Evolutionary conservation across 176 grass and related monocot genomes (phyloP), one percentile per base, ranked within the genome.

Genomic region (Urochloa ruziziensis): DNA sequence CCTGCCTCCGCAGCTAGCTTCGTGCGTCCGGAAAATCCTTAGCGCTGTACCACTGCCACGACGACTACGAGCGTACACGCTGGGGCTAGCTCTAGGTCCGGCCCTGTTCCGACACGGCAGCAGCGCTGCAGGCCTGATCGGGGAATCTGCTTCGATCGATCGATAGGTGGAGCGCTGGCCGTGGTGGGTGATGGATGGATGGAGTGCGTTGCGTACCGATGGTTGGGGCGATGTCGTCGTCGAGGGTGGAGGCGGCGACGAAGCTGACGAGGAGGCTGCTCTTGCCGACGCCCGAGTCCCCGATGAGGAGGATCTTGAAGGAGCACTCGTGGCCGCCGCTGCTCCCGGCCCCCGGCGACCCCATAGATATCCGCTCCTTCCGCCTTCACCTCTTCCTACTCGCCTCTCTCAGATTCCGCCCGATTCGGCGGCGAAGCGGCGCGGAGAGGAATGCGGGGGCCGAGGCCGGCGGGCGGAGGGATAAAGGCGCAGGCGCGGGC

Each of bases 261-360:
- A 98, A 98, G 82, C 93, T 93, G 70, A 93, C 85, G 69, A 98
- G 91, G 40, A 98, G 84, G 85, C 93, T 98, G 83, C 96, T 98
- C 93, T 98, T 98, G 56, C 93, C 96, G 71, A 98, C 96, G 19
- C 54, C 93, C 23, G 96, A 98, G 67, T 95, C 96, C 62, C 96
- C 93, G 73, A 98, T 95, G 60, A 98, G 84, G 13, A 98, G 91
- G 68, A 91, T 88, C 82, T 98, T 95, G 84, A 98, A 95, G 67
- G 91, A 91, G 89, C 92, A 95, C 29, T 95, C 93, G 82, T 93
- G 89, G 16, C 77, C 75, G 51, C 77, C 49, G 23, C 48, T 79
- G 73, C 79, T 53, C 37, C 67, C 89, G 24, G 84, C 53, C 35
- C 66, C 67, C 72, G 71, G 77, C 82, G 86, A 73, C 30, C 84